Percentiles rank a stretch among this genome's conserved stretches.
Evolutionary conservation across 2,329 filamentous ascomycete genomes (phyloP).

Genomic region (Davidsoniella eucalypti): DNA sequence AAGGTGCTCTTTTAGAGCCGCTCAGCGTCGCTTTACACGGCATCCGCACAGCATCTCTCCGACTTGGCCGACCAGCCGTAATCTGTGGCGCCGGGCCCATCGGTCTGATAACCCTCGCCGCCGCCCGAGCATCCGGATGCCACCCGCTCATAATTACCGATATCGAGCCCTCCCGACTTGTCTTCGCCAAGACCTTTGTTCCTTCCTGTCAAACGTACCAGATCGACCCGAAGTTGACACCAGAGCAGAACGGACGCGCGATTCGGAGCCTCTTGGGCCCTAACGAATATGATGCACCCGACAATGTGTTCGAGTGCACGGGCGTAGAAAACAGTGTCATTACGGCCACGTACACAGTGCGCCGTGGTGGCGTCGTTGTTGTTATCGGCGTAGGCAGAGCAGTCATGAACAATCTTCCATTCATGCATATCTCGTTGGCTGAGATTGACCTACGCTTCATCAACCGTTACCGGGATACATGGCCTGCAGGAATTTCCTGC

Average conservation of each 20-base stretch:
- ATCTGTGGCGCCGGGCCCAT: slow-evolving; percentile 50
- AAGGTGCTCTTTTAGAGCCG: slow-evolving; percentile 44
- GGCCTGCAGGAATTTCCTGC: slow-evolving; percentile 47
- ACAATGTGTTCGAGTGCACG: slow-evolving; percentile 47
- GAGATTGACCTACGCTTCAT: slow-evolving; percentile 57
- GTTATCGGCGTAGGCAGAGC: slow-evolving; percentile 47
- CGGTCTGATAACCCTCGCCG: slow-evolving; percentile 44
- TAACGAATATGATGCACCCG: slow-evolving; percentile 39
- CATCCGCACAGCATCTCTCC: slow-evolving; percentile 35
- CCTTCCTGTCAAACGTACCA: slow-evolving; percentile 38
- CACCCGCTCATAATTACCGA: slow-evolving; percentile 43
- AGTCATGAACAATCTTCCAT: slow-evolving; percentile 48
- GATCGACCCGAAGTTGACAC: slow-evolving; percentile 28
- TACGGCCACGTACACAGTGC: slow-evolving; percentile 38
- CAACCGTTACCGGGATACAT: slow-evolving; percentile 53
- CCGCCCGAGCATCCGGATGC: slow-evolving; percentile 44
- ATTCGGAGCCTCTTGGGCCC: slow-evolving; percentile 38
- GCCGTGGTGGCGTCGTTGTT: slow-evolving; percentile 43
- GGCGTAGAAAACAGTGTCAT: slow-evolving; percentile 47
- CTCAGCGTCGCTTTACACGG: slow-evolving; percentile 46
- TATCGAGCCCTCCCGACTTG: slow-evolving; percentile 26
- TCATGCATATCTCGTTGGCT: slow-evolving; percentile 47
- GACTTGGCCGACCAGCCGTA: slow-evolving; percentile 38
- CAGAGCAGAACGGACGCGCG: slow-evolving; percentile 31
- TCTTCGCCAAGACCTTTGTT: slow-evolving; percentile 40